These are phyloP conservation scores for Trichoderma erinaceum DNA, from an alignment of 495 filamentous ascomycete species.

Conservation along the genomic window DNA sequence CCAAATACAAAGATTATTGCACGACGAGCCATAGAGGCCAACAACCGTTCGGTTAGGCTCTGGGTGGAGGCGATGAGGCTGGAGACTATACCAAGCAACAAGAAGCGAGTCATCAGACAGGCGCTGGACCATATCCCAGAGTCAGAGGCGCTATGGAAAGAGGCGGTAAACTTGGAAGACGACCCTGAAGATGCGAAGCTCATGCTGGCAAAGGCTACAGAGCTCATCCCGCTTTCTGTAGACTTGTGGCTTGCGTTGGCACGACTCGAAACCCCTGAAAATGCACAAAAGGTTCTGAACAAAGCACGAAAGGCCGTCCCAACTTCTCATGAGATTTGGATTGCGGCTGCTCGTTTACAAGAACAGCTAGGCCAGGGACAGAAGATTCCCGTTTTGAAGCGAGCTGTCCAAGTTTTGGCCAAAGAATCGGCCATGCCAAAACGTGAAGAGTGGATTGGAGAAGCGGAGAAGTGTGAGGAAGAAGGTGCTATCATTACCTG, in stretches of 20 bases:
- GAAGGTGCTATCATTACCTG: slow-evolving; percentile 86
- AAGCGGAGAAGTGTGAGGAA: slow-evolving; percentile 91
- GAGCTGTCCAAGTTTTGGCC: slow-evolving; percentile 82
- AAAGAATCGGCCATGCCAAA: slow-evolving; percentile 93
- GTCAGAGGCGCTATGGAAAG: slow-evolving; percentile 93
- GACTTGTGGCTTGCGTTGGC: slow-evolving; percentile 94
- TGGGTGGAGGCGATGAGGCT: slow-evolving; percentile 96
- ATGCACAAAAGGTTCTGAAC: slow-evolving; percentile 91
- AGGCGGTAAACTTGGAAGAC: slow-evolving; percentile 92
- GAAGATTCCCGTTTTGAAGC: slow-evolving; percentile 87
- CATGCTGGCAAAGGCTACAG: slow-evolving; percentile 84
- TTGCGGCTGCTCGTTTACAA: slow-evolving; percentile 84
- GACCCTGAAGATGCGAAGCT: slow-evolving; percentile 78
- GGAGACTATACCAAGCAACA: slow-evolving; percentile 69
- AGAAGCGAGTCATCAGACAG: slow-evolving; percentile 84
- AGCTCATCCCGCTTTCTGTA: slow-evolving; percentile 86
- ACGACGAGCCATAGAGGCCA: slow-evolving; percentile 86
- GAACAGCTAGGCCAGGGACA: slow-evolving; percentile 72
- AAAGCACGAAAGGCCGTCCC: slow-evolving; percentile 89
- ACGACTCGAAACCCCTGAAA: slow-evolving; percentile 78
- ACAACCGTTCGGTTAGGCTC: slow-evolving; percentile 77
- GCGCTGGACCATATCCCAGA: slow-evolving; percentile 85
- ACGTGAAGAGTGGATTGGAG: slow-evolving; percentile 91
- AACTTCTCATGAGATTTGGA: slow-evolving; percentile 91
- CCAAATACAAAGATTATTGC: slow-evolving; percentile 94